These are phyloP conservation scores for Penicillium brevicompactum DNA, from an alignment of 2,329 filamentous ascomycete species.

Conservation along the genomic window DNA sequence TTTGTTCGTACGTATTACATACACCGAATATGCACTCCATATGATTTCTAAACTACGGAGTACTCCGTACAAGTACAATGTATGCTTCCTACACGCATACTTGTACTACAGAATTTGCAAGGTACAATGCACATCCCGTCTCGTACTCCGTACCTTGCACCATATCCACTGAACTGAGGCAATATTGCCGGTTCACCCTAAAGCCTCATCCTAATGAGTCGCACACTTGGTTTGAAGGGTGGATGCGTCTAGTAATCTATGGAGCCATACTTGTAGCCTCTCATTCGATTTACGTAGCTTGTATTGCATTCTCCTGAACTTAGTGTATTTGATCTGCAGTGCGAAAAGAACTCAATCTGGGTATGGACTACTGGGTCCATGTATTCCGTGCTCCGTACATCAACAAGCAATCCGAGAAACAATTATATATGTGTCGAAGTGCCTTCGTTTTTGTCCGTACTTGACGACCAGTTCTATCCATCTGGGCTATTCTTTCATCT, in stretches of 20 bases:
- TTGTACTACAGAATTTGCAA: no score
- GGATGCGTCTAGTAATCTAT: not conserved
- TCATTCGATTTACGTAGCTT: not conserved
- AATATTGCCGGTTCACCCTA: no score
- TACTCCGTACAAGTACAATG: not conserved
- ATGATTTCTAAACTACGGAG: not conserved
- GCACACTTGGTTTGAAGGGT: not conserved
- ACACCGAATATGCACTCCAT: not conserved
- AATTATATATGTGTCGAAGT: not conserved
- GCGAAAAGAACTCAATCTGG: not conserved
- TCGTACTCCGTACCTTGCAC: no score
- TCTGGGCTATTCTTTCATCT: not conserved
- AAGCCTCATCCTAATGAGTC: not conserved
- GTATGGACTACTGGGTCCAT: not conserved
- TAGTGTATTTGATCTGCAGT: not conserved
- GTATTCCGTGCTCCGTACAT: not conserved
- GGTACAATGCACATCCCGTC: no score
- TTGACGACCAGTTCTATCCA: not conserved
- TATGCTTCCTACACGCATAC: no score
- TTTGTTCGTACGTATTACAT: not conserved
- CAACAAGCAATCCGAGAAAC: no score
- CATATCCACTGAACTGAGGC: no score
- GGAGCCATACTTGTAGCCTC: not conserved
- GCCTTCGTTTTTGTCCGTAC: not conserved
- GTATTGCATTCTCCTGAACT: not conserved